Evolutionary conservation across 768 basidiomycete species (phyloP).

Genomic region (Leucocoprinus sp.): DNA sequence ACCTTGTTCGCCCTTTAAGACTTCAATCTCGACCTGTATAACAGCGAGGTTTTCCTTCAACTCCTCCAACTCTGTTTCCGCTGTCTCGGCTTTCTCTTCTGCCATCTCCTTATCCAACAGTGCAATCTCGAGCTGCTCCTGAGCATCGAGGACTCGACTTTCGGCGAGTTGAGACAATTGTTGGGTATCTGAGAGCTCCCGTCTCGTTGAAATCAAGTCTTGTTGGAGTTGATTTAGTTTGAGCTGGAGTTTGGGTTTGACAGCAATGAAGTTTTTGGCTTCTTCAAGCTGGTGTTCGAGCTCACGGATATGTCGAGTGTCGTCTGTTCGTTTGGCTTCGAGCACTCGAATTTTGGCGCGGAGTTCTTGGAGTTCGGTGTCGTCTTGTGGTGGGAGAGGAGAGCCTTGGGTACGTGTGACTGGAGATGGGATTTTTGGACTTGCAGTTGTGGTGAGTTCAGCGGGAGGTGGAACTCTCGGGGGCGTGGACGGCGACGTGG

Average conservation of each 20-base stretch:
- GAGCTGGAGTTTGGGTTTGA: slow-evolving; percentile 86
- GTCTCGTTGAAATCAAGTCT: slow-evolving; percentile 67
- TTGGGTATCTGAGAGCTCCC: slow-evolving; percentile 68
- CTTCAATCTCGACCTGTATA: slow-evolving; percentile 75
- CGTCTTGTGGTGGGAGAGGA: slow-evolving; percentile 37
- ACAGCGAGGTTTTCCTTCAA: slow-evolving; percentile 71
- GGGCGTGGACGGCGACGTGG: slow-evolving; percentile 17
- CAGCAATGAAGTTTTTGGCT: slow-evolving; percentile 72
- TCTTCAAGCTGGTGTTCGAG: slow-evolving; percentile 81
- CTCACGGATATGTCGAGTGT: slow-evolving; percentile 74
- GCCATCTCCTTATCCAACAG: slow-evolving; percentile 96
- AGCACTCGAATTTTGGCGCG: slow-evolving; percentile 77
- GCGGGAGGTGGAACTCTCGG: slow-evolving; percentile 15
- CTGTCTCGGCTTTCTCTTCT: slow-evolving; percentile 82
- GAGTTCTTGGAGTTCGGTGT: slow-evolving; percentile 68
- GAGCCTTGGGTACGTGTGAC: no score
- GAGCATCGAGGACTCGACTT: slow-evolving; percentile 60
- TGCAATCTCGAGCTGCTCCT: slow-evolving; percentile 90
- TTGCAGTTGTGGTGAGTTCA: slow-evolving; percentile 12
- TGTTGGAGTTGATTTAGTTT: slow-evolving; percentile 78
- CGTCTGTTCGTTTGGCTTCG: slow-evolving; percentile 82
- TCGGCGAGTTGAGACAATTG: slow-evolving; percentile 71
- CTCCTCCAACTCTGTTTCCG: slow-evolving; percentile 71
- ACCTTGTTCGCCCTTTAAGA: slow-evolving; percentile 39
- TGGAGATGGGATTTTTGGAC: slow-evolving; percentile 18